A percentile compares a stretch with the other conserved stretches of the same genome.
Evolutionary conservation across 176 grass and related monocot genomes (phyloP).

Genomic region (Themeda triandra): DNA sequence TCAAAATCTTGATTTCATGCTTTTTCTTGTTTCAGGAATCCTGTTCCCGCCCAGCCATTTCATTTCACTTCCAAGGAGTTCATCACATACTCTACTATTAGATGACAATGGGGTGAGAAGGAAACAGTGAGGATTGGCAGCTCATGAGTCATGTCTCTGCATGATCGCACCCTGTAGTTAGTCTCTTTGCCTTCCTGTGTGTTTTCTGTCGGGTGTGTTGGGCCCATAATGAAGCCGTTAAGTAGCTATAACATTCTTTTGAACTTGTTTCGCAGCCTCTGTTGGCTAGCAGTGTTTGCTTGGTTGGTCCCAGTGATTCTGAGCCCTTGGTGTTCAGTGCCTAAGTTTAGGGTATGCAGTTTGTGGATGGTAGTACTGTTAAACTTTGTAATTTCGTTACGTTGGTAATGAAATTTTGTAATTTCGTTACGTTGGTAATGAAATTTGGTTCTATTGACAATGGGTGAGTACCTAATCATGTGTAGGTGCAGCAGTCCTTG

Average conservation of each 20-base stretch:
- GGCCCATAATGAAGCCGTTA: neutral
- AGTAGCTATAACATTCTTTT: neutral
- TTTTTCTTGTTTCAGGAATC: constrained; percentile 42
- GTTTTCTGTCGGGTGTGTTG: neutral
- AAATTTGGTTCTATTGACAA: too few species aligned
- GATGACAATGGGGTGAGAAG: constrained; percentile 15
- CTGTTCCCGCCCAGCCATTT: constrained; percentile 59
- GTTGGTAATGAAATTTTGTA: neutral
- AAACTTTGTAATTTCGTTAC: neutral
- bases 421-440: too few species aligned
- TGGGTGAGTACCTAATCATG: too few species aligned
- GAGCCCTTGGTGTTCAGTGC: neutral
- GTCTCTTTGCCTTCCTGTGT: neutral
- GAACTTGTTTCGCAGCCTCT: neutral
- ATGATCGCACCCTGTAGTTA: neutral
- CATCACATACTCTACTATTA: constrained; percentile 68
- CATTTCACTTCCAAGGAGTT: constrained; percentile 94
- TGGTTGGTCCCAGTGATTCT: neutral
- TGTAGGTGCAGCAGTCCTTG: neutral
- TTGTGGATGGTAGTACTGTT: neutral
- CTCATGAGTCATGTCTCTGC: neutral
- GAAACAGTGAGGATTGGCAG: neutral
- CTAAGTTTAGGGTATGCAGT: neutral
- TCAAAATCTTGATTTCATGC: neutral
- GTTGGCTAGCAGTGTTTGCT: neutral